phyloP scores from a whole-genome alignment of 352 stramenopile species.

The Halophytophthora batemanensis region DNA sequence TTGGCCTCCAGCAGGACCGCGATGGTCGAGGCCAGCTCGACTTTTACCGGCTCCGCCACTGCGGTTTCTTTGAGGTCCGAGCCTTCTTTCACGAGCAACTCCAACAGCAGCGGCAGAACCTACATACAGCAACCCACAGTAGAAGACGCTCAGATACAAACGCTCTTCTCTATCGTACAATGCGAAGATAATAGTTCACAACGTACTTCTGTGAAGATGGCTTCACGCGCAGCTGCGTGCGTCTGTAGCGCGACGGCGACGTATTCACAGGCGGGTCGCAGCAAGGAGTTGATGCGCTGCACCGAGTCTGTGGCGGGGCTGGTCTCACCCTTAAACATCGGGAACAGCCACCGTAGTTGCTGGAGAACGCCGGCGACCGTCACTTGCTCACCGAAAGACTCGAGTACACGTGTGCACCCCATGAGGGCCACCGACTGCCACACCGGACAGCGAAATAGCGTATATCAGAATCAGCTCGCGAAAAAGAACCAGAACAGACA shows the following conservation, averaged over 20 bases:
- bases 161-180: no score
- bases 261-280: constrained; percentile 62
- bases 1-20: constrained; percentile 58
- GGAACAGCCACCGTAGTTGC: constrained; percentile 52
- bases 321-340: constrained; percentile 35
- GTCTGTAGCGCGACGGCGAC: constrained; percentile 65
- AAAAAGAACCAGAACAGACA: background rate
- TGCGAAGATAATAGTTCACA: no score
- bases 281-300: constrained; percentile 41
- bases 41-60: constrained; percentile 41
- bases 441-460: constrained; percentile 22
- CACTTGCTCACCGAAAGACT: constrained; percentile 58
- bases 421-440: constrained; percentile 64
- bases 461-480: constrained; percentile 2
- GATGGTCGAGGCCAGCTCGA: constrained; percentile 53
- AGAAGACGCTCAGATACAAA: no score
- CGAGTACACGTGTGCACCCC: constrained; percentile 55
- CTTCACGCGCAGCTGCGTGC: constrained; percentile 30
- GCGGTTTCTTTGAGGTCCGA: constrained; percentile 4
- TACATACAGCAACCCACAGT: no score
- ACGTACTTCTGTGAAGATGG: constrained; percentile 45
- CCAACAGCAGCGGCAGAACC: constrained; percentile 44
- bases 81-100: constrained; percentile 29
- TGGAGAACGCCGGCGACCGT: constrained; percentile 28
- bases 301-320: constrained; percentile 9